phyloP scores from a whole-genome alignment of 441 rosid genomes.

The Hura crepitans region DNA sequence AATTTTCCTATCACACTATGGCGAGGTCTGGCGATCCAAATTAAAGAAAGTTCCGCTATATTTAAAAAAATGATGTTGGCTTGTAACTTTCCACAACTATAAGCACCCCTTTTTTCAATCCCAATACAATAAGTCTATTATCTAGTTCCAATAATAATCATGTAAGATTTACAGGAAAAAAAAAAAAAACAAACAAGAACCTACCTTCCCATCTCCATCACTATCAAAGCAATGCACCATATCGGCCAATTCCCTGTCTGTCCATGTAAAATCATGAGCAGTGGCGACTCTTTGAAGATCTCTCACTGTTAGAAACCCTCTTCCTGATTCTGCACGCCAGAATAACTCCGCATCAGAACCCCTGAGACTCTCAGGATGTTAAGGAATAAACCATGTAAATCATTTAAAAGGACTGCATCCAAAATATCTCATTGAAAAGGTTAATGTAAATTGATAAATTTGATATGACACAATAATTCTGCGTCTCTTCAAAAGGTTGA shows the following conservation, averaged over 20 bases:
- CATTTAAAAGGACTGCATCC: background rate
- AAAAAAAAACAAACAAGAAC: constrained; percentile 14
- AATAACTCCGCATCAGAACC: background rate
- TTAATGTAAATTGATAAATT: background rate
- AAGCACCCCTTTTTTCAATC: background rate
- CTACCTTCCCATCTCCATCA: constrained; percentile 63
- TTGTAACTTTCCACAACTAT: background rate
- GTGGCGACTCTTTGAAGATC: constrained; percentile 55
- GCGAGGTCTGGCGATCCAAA: background rate
- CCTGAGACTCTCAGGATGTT: background rate
- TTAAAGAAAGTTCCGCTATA: background rate
- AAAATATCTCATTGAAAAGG: background rate
- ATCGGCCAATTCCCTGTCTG: constrained; percentile 57
- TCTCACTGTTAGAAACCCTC: constrained; percentile 44
- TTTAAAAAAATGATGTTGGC: no score
- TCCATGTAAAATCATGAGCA: constrained; percentile 73
- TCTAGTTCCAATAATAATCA: background rate
- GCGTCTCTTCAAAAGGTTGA: background rate
- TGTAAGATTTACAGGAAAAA: background rate
- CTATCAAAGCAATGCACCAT: constrained; percentile 73
- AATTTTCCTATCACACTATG: background rate
- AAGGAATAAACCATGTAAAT: background rate
- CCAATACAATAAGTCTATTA: background rate
- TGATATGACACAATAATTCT: background rate
- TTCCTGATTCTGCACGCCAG: constrained; percentile 54